A percentile compares a stretch with the other conserved stretches of the same genome.
phyloP scores from a whole-genome alignment of 2,329 filamentous ascomycete genomes.

The Colletotrichum somersetense region DNA sequence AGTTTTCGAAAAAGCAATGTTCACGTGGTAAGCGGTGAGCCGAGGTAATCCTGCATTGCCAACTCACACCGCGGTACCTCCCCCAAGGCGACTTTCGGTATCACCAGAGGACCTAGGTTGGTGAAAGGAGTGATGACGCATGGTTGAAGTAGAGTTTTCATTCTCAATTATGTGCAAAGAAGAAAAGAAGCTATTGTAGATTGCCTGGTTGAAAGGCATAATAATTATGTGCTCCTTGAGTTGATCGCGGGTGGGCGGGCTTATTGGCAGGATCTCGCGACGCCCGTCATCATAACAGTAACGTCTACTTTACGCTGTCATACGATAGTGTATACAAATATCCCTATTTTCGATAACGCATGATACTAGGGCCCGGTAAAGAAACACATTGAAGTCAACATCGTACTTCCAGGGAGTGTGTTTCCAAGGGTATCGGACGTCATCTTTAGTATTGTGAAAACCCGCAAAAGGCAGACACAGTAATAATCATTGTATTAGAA shows the following conservation, averaged over 20 bases:
- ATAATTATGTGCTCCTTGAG: too few relatives aligned
- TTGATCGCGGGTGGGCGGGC: too few relatives aligned
- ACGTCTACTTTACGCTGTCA: not conserved
- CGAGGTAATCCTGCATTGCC: not conserved
- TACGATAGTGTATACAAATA: not conserved
- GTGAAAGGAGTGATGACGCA: too few relatives aligned
- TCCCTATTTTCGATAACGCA: too few relatives aligned
- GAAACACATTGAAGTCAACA: not conserved
- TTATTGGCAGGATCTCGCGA: too few relatives aligned
- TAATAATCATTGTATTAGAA: not conserved
- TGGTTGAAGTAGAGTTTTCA: too few relatives aligned
- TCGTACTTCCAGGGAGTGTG: not conserved
- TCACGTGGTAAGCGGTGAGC: conserved; percentile 1
- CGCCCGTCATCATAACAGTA: too few relatives aligned
- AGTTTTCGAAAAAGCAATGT: conserved; percentile 39
- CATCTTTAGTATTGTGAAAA: not conserved
- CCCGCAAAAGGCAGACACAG: not conserved
- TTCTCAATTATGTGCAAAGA: too few relatives aligned
- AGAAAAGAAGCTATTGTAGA: too few relatives aligned
- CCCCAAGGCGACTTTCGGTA: not conserved
- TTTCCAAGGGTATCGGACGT: not conserved
- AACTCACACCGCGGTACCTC: not conserved
- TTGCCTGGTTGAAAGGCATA: too few relatives aligned
- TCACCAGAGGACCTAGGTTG: too few relatives aligned
- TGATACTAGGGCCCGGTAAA: not conserved